Evolutionary conservation across 257 asterid species (phyloP).

Genomic region (Plantago major): DNA sequence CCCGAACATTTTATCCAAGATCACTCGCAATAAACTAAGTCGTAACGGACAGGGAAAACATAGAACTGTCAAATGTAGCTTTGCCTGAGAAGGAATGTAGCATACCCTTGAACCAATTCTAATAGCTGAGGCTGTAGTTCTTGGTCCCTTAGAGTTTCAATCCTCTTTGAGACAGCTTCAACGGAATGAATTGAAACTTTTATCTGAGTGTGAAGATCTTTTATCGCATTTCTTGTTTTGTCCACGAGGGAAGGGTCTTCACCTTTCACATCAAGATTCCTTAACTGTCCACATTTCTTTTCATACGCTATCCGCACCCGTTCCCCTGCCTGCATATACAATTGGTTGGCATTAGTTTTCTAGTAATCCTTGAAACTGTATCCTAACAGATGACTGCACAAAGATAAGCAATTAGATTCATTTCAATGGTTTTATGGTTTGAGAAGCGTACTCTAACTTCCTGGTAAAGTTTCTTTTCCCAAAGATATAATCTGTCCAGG

Average conservation of each 20-base stretch:
- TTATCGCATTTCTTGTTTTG: slow-evolving; percentile 64
- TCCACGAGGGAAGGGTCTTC: slow-evolving; percentile 56
- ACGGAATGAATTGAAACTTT: slow-evolving; percentile 92
- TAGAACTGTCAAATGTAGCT: too few species aligned
- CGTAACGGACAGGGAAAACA: too few species aligned
- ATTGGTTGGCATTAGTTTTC: not conserved
- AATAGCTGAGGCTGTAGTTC: slow-evolving; percentile 87
- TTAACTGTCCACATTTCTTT: slow-evolving; percentile 73
- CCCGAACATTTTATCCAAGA: too few species aligned
- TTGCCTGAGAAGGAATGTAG: not conserved
- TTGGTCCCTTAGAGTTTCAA: slow-evolving; percentile 78
- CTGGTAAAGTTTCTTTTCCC: slow-evolving; percentile 96
- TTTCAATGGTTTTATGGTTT: slow-evolving; percentile 13
- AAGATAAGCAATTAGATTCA: not conserved
- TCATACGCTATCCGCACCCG: slow-evolving; percentile 76
- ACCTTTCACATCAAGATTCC: slow-evolving; percentile 72
- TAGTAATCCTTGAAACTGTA: not conserved
- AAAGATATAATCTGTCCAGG: slow-evolving; percentile 71
- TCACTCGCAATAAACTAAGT: too few species aligned
- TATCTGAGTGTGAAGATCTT: slow-evolving; percentile 73
- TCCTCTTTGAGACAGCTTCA: slow-evolving; percentile 86
- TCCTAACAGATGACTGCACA: too few species aligned
- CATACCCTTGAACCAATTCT: slow-evolving; percentile 77
- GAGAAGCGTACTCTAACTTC: slow-evolving; percentile 83
- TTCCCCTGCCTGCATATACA: slow-evolving; percentile 64